phyloP scores from a whole-genome alignment of 352 stramenopile species.

The Phytophthora pseudosyringae region DNA sequence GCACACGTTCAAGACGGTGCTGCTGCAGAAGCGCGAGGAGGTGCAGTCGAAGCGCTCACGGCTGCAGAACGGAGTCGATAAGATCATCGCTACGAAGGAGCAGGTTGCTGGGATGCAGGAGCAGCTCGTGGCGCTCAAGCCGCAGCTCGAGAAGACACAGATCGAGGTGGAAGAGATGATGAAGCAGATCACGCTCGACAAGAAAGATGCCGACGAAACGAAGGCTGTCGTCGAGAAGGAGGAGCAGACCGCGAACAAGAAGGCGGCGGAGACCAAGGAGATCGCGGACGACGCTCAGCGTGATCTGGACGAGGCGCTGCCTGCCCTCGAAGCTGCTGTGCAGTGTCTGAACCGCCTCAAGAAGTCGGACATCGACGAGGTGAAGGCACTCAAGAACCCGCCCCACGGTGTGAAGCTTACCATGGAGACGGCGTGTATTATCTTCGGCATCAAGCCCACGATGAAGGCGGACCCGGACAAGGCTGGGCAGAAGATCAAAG shows the following conservation, averaged over 20 bases:
- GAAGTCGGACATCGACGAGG: conserved; percentile 95
- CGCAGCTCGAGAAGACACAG: conserved; percentile 92
- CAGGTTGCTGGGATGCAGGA: conserved; percentile 93
- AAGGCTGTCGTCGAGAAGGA: conserved; percentile 92
- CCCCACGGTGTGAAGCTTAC: conserved; percentile 88
- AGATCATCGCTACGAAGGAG: conserved; percentile 93
- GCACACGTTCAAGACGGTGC: conserved; percentile 92
- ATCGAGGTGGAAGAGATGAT: conserved; percentile 95
- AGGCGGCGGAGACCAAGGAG: conserved; percentile 92
- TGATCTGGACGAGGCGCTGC: conserved; percentile 93
- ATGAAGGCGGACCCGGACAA: conserved; percentile 92
- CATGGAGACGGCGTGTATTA: conserved; percentile 94
- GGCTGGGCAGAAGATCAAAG: conserved; percentile 89
- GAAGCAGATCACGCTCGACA: conserved; percentile 94
- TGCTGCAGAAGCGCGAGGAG: conserved; percentile 91
- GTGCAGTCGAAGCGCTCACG: conserved; percentile 86
- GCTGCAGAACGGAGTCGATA: conserved; percentile 92
- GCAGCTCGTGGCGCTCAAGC: conserved; percentile 92
- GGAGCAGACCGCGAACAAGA: conserved; percentile 92
- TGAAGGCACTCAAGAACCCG: conserved; percentile 90
- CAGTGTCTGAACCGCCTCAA: conserved; percentile 93
- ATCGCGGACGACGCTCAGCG: conserved; percentile 93
- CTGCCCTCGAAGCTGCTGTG: conserved; percentile 91
- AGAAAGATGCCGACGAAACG: conserved; percentile 91
- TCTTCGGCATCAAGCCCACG: conserved; percentile 94